Percentiles rank a stretch among this genome's conserved stretches.
Conservation (phyloP, 495 filamentous ascomycete genomes). For the Neurospora discreta region DNA sequence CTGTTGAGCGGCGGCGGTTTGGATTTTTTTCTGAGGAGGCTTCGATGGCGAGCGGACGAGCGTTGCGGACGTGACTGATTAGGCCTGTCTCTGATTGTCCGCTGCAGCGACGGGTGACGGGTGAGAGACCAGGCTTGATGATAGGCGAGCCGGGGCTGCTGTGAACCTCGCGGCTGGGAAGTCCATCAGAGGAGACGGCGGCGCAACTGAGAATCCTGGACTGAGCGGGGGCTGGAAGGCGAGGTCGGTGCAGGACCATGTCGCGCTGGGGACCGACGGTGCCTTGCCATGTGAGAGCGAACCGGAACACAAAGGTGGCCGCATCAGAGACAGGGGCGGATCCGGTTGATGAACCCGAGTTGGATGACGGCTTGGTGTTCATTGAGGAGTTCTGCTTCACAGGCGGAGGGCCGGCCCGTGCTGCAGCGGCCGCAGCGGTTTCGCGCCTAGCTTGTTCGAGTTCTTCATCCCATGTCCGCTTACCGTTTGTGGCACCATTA, state of each 20-base stretch:
- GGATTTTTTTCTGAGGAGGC: slow-evolving; percentile 1
- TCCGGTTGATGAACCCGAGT: slow-evolving; percentile 29
- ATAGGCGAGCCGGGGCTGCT: slow-evolving; percentile 28
- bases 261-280: slow-evolving; percentile 20
- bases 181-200: neutral
- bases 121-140: slow-evolving; percentile 26
- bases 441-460: slow-evolving; percentile 33
- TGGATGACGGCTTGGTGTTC: slow-evolving; percentile 21
- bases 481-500: neutral
- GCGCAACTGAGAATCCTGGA: slow-evolving; percentile 34
- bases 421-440: slow-evolving; percentile 22
- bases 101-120: slow-evolving; percentile 33
- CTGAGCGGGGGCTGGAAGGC: slow-evolving; percentile 64
- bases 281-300: slow-evolving; percentile 26
- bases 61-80: slow-evolving; percentile 35
- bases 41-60: slow-evolving; percentile 17
- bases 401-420: slow-evolving; percentile 15
- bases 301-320: slow-evolving; percentile 34
- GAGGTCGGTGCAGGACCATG: slow-evolving; percentile 52
- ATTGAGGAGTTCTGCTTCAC: slow-evolving; percentile 15
- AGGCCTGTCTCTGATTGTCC: slow-evolving; percentile 32
- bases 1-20: slow-evolving; percentile 13
- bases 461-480: slow-evolving; percentile 28
- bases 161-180: neutral
- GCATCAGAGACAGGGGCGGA: slow-evolving; percentile 34